A percentile compares a stretch with the other conserved stretches of the same genome.
phyloP scores from a whole-genome alignment of 768 basidiomycete species.

The Rickenella mellea region DNA sequence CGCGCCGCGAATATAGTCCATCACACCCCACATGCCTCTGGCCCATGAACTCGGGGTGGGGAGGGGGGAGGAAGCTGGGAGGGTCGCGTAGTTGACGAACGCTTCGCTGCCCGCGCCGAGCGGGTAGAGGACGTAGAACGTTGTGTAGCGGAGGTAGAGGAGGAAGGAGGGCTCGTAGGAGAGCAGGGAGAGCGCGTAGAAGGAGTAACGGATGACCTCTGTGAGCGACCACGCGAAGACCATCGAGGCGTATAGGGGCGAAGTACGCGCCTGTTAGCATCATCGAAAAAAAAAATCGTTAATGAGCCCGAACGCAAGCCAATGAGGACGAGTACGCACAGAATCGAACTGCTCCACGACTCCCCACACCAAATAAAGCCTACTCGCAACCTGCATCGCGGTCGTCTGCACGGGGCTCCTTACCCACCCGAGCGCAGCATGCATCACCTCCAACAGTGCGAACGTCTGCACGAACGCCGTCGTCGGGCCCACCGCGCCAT shows the following conservation, averaged over 20 bases:
- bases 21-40: constrained; percentile 37
- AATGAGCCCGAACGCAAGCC: background rate
- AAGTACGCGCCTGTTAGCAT: constrained; percentile 43
- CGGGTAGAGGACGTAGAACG: constrained; percentile 92
- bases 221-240: constrained; percentile 87
- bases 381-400: constrained; percentile 66
- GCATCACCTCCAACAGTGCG: constrained; percentile 77
- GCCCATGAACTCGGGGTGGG: constrained; percentile 31
- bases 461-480: constrained; percentile 75
- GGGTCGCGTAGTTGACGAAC: constrained; percentile 66
- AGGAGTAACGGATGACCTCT: constrained; percentile 86
- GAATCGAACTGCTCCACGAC: constrained; percentile 54
- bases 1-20: constrained; percentile 46
- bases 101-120: constrained; percentile 89
- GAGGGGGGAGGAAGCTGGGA: constrained; percentile 41
- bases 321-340: constrained; percentile 29
- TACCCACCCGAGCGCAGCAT: constrained; percentile 73
- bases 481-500: constrained; percentile 46
- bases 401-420: constrained; percentile 70
- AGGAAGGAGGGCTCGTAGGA: constrained; percentile 39
- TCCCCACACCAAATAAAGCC: constrained; percentile 82
- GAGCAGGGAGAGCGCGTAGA: constrained; percentile 67
- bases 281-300: constrained; percentile 13
- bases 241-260: constrained; percentile 85
- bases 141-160: constrained; percentile 77